phyloP scores from a whole-genome alignment of 768 basidiomycete species.

The Lactifluus piperatus region DNA sequence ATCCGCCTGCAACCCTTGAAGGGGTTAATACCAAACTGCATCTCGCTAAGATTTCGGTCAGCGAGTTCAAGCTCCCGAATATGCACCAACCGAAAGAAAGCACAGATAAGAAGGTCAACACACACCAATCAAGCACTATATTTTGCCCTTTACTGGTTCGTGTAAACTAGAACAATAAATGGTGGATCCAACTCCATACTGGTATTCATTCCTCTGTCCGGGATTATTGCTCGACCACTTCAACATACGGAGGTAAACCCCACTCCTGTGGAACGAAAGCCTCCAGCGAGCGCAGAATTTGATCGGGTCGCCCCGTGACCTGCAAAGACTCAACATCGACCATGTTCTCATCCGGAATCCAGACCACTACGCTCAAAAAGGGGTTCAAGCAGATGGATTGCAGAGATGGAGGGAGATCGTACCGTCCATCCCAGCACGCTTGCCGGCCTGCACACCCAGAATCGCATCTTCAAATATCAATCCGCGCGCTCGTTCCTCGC shows the following conservation, averaged over 20 bases:
- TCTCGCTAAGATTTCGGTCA: too few relatives aligned
- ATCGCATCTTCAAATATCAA: constrained; percentile 80
- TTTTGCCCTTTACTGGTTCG: too few relatives aligned
- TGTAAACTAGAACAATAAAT: too few relatives aligned
- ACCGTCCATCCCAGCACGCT: constrained; percentile 85
- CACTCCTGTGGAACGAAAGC: constrained; percentile 75
- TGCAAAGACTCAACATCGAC: constrained; percentile 39
- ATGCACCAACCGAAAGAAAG: too few relatives aligned
- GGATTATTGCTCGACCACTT: background rate
- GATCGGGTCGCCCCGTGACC: constrained; percentile 42
- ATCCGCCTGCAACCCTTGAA: too few relatives aligned
- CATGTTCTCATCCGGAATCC: constrained; percentile 75
- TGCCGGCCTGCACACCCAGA: constrained; percentile 70
- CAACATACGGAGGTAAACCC: constrained; percentile 66
- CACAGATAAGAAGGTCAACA: too few relatives aligned
- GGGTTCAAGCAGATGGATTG: background rate
- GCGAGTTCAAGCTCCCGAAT: too few relatives aligned
- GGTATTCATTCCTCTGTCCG: background rate
- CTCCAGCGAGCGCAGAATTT: constrained; percentile 51
- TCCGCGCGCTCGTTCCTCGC: constrained; percentile 47
- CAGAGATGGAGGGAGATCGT: constrained; percentile 15
- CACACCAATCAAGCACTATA: too few relatives aligned
- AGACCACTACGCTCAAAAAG: constrained; percentile 46
- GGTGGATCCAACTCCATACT: too few relatives aligned
- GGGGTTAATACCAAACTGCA: too few relatives aligned